Evolutionary conservation across 2,329 filamentous ascomycete species (phyloP).

Genomic region (Alternaria angustiovoidea): DNA sequence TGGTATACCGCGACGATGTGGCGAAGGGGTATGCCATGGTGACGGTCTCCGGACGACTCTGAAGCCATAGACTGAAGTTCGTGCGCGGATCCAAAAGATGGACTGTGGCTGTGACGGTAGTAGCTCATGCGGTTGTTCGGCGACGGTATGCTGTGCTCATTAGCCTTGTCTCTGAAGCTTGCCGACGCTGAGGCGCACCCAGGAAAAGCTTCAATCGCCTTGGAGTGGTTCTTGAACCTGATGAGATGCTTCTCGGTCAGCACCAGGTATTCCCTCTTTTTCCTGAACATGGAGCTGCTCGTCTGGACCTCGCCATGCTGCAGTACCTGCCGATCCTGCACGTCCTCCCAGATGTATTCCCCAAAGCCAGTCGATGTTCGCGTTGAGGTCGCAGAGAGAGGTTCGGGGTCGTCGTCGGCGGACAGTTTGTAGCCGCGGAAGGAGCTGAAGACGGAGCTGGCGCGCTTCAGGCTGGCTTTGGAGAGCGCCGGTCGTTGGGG

Average conservation of each 20-base stretch:
- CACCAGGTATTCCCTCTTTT: slow-evolving; percentile 76
- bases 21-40: slow-evolving; percentile 67
- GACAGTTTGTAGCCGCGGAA: slow-evolving; percentile 61
- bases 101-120: slow-evolving; percentile 64
- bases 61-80: slow-evolving; percentile 64
- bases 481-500: slow-evolving; percentile 28
- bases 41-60: slow-evolving; percentile 61
- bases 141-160: slow-evolving; percentile 38
- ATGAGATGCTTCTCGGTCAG: slow-evolving; percentile 73
- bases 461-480: slow-evolving; percentile 35
- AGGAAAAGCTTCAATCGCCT: slow-evolving; percentile 70
- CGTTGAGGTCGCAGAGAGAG: slow-evolving; percentile 59
- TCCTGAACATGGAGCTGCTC: slow-evolving; percentile 73
- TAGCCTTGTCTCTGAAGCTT: slow-evolving; percentile 13
- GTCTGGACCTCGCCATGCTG: slow-evolving; percentile 76
- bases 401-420: slow-evolving; percentile 60
- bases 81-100: slow-evolving; percentile 67
- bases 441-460: slow-evolving; percentile 66
- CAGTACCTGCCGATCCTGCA: slow-evolving; percentile 58
- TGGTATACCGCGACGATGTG: slow-evolving; percentile 73
- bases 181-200: slow-evolving; percentile 27
- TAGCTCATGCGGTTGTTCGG: slow-evolving; percentile 53
- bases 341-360: slow-evolving; percentile 52
- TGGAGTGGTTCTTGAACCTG: slow-evolving; percentile 72
- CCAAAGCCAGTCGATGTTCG: slow-evolving; percentile 52